Conservation (phyloP, 257 asterid species). For the Voacanga thouarsii region DNA sequence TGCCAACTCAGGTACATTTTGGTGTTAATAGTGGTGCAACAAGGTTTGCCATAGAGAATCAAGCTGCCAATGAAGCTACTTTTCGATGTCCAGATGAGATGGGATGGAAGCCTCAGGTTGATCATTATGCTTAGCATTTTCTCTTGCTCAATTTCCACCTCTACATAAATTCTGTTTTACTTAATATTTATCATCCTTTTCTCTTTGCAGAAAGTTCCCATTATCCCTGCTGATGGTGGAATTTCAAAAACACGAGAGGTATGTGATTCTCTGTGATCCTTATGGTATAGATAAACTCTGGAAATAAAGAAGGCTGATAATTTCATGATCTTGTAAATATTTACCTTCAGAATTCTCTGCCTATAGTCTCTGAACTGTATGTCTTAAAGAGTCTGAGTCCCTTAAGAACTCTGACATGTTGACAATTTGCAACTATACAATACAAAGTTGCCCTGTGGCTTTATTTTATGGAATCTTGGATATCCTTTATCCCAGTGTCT, state of each 20-base stretch:
- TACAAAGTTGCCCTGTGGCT: background rate
- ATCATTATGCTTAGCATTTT: constrained; percentile 7
- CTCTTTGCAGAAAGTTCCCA: constrained; percentile 60
- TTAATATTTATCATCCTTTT: constrained; percentile 10
- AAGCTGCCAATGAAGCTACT: constrained; percentile 94
- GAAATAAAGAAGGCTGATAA: background rate
- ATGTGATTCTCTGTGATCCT: constrained; percentile 11
- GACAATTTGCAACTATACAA: background rate
- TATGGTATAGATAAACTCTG: constrained; percentile 2
- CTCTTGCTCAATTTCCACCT: background rate
- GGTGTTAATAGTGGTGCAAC: constrained; percentile 98
- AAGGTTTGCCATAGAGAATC: constrained; percentile 86
- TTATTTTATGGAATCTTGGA: background rate
- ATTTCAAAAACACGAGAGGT: constrained; percentile 60
- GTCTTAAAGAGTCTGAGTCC: background rate
- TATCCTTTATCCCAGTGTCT: background rate
- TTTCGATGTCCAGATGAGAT: constrained; percentile 97
- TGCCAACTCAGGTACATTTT: constrained; percentile 67
- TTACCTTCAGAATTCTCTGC: background rate
- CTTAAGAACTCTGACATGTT: background rate
- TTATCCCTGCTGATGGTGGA: constrained; percentile 48
- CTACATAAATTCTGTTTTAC: constrained; percentile 1
- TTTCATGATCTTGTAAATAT: background rate
- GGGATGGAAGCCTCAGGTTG: constrained; percentile 99
- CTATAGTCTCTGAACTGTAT: no score